phyloP scores from a whole-genome alignment of 192 early-diverging fungal species.

The Podila verticillata region DNA sequence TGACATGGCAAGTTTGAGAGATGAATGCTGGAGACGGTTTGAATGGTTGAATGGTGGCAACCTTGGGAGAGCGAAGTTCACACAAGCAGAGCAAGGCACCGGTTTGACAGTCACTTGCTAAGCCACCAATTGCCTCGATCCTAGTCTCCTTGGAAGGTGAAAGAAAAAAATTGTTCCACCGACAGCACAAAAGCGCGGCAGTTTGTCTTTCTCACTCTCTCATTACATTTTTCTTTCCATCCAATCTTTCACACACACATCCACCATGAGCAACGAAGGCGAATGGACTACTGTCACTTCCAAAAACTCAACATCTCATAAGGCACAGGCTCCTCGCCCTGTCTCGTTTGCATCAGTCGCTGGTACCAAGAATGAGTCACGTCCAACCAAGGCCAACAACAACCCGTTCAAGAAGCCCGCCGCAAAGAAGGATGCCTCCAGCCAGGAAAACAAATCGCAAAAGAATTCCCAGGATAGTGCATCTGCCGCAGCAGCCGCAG shows the following conservation, averaged over 20 bases:
- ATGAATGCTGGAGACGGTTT: background rate
- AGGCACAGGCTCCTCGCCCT: constrained; percentile 28
- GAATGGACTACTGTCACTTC: constrained; percentile 52
- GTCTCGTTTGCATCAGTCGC: constrained; percentile 10
- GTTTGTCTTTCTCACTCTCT: background rate
- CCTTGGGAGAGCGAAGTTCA: background rate
- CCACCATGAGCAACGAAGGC: constrained; percentile 49
- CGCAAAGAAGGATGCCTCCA: constrained; percentile 21
- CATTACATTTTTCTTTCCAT: background rate
- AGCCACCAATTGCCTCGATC: background rate
- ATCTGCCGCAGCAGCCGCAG: background rate
- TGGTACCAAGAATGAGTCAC: constrained; percentile 5
- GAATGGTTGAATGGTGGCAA: background rate
- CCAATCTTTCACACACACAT: background rate
- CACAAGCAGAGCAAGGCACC: too few relatives aligned
- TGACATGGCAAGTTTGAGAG: constrained; percentile 9
- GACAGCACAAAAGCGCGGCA: background rate
- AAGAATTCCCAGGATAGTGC: background rate
- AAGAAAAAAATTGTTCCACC: constrained; percentile 1
- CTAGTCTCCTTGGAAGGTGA: background rate
- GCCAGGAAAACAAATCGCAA: background rate
- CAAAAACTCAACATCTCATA: constrained; percentile 41
- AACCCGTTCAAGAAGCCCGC: constrained; percentile 13
- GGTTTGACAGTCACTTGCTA: background rate
- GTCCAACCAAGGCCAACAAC: constrained; percentile 7